Evolutionary conservation across 2,329 filamentous ascomycete species (phyloP).

Genomic region (Lithohypha guttulata): DNA sequence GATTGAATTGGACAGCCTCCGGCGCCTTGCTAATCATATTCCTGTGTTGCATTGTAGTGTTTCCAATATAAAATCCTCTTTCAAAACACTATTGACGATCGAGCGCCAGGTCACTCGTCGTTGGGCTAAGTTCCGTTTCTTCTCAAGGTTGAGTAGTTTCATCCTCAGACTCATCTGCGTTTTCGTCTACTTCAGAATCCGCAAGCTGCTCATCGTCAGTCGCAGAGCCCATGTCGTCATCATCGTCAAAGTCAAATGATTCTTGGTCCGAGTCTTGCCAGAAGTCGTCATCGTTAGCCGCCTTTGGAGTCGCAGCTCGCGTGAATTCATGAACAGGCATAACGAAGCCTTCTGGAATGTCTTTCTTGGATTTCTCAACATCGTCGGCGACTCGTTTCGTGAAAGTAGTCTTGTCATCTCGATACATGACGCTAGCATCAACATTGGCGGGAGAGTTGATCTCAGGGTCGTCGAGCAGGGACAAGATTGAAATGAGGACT

Average conservation of each 20-base stretch:
- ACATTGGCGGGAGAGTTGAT: conserved; percentile 91
- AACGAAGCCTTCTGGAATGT: conserved; percentile 67
- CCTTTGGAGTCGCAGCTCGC: conserved; percentile 41
- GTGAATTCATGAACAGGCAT: conserved; percentile 69
- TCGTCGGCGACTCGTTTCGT: conserved; percentile 57
- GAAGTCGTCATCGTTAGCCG: conserved; percentile 66
- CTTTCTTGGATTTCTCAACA: conserved; percentile 61
- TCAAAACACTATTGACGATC: no score
- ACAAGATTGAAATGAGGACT: conserved; percentile 82
- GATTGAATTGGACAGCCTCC: no score
- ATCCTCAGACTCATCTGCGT: conserved; percentile 48
- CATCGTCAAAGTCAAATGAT: conserved; percentile 35
- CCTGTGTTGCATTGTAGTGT: no score
- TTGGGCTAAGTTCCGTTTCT: no score
- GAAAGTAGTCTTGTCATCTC: conserved; percentile 61
- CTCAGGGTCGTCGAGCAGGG: conserved; percentile 87
- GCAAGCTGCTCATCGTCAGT: conserved; percentile 17
- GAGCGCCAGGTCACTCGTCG: no score
- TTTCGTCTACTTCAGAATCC: conserved; percentile 17
- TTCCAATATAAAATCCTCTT: no score
- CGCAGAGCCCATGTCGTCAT: conserved; percentile 42
- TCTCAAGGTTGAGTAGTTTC: no score
- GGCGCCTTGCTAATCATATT: no score
- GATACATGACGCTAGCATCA: conserved; percentile 76
- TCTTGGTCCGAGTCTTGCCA: conserved; percentile 70